Evolutionary conservation across 2,329 filamentous ascomycete genomes (phyloP), one percentile per base, ranked within the genome.

Genomic region (Penicillium sp.): DNA sequence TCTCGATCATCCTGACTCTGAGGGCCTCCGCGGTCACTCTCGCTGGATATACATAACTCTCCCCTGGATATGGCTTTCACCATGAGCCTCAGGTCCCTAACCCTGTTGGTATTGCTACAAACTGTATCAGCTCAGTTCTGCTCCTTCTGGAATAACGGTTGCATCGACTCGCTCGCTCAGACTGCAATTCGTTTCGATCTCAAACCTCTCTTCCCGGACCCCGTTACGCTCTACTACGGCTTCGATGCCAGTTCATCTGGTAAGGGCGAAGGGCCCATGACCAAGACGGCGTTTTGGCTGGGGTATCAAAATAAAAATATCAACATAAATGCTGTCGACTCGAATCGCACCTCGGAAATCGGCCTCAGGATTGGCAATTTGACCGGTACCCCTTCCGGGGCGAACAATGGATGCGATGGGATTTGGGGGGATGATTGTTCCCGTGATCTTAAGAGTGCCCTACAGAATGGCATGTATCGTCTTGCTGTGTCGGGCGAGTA

Each of bases 101-200:
- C 37, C 56, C 63, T 66, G 5, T 33, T 67, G 28, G n/a, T 67
- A n/a, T 47, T 67, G 4, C 46, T 66, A 4, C 67, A 60, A 19
- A 51, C 59, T 25, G 55, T 53, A 38, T 54, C 61, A 6, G 69
- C 71, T 40, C 68, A 73, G 45, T 61, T 72, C 40, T 75, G 73
- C 50, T 67, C 66, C 5, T 75, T 75, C 47, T 69, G 66, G 63
- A 67, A 72, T 50, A 61, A 50, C 12, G 67, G 60, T 19, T 75
- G 73, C 55, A 67, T 75, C 56, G 73, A 75, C 53, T 67, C 72
- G 5, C 60, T 75, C 16, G 73, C 73, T 43, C 73, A 75, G 56
- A 70, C 69, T 5, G 70, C 72, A 22, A 61, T 73, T 16, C 57
- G 65, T 19, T 63, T 75, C 43, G 55, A 60, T 5, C 72, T 75